These are phyloP conservation scores for Bruguiera hainesii DNA, from an alignment of 441 rosid genomes.

Conservation along the genomic window DNA sequence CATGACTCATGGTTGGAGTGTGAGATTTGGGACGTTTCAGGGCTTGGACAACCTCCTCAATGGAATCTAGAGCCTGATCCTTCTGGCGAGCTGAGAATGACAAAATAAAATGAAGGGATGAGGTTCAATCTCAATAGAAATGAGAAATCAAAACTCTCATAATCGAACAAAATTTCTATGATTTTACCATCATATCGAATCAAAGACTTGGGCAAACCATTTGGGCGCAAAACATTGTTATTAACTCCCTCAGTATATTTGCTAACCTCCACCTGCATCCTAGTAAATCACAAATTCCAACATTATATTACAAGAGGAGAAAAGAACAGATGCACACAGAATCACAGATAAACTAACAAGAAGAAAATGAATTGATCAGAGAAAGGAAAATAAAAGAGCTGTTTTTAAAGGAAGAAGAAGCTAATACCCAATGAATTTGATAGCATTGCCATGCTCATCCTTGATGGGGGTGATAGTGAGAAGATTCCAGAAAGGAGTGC, in stretches of 20 bases:
- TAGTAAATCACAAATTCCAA: slow-evolving; percentile 23
- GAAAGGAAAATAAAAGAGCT: too few species aligned
- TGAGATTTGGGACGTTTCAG: slow-evolving; percentile 56
- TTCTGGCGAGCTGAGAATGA: slow-evolving; percentile 66
- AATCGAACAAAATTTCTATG: not conserved
- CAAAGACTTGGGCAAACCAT: slow-evolving; percentile 78
- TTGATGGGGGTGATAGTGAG: slow-evolving; percentile 89
- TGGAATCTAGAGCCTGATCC: slow-evolving; percentile 69
- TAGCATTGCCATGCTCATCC: slow-evolving; percentile 67
- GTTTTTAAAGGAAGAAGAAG: slow-evolving; percentile 4
- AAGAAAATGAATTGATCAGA: too few species aligned
- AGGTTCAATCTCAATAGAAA: not conserved
- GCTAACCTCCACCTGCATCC: slow-evolving; percentile 99
- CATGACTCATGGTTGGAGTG: slow-evolving; percentile 32
- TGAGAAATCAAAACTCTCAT: not conserved
- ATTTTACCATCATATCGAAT: slow-evolving; percentile 85
- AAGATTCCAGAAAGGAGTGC: slow-evolving; percentile 95
- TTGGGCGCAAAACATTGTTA: slow-evolving; percentile 80
- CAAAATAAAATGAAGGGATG: not conserved
- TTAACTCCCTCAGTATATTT: slow-evolving; percentile 87
- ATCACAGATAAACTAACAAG: not conserved
- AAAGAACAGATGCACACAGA: not conserved
- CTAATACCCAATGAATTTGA: slow-evolving; percentile 87
- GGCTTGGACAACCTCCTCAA: slow-evolving; percentile 86
- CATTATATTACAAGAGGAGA: not conserved